A percentile compares a stretch with the other conserved stretches of the same genome.
phyloP scores from a whole-genome alignment of 2,329 filamentous ascomycete genomes.

The Aspergillus quadricinctus region DNA sequence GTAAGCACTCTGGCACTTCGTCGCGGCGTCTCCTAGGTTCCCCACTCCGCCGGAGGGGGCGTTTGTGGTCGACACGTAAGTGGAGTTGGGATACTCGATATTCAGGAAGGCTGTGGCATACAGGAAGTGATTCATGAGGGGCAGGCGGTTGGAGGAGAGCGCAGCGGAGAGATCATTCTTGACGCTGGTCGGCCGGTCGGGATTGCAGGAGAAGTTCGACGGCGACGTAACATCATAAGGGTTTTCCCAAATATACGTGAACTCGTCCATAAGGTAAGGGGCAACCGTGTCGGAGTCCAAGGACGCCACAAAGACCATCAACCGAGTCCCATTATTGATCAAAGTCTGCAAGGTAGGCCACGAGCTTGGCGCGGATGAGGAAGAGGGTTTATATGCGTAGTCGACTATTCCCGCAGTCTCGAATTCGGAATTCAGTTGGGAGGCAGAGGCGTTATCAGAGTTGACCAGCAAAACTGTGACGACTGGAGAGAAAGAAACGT shows the following conservation, averaged over 20 bases:
- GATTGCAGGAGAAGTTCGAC: constrained; percentile 66
- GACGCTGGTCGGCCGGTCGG: constrained; percentile 59
- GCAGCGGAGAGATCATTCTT: constrained; percentile 47
- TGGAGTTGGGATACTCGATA: constrained; percentile 60
- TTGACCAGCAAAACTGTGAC: constrained; percentile 72
- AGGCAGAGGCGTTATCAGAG: constrained; percentile 54
- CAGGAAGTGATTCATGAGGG: constrained; percentile 77
- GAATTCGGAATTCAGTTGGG: constrained; percentile 54
- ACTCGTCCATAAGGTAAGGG: constrained; percentile 43
- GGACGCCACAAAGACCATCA: constrained; percentile 66
- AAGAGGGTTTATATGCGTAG: constrained; percentile 57
- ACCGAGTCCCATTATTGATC: constrained; percentile 60
- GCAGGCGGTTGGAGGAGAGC: constrained; percentile 56
- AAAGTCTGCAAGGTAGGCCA: constrained; percentile 72
- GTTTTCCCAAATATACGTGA: constrained; percentile 63
- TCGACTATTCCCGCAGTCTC: constrained; percentile 56
- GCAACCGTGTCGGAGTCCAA: constrained; percentile 32
- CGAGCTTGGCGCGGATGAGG: constrained; percentile 38
- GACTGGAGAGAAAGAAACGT: constrained; percentile 38
- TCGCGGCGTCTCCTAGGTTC: constrained; percentile 46
- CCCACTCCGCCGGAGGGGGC: constrained; percentile 55
- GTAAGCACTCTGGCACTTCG: constrained; percentile 55
- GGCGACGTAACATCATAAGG: constrained; percentile 60
- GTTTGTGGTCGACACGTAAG: constrained; percentile 61
- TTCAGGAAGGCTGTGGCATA: constrained; percentile 53